These are phyloP conservation scores for Cladosporium austrohemisphaericum DNA, from an alignment of 2,329 filamentous ascomycete species.

Conservation along the genomic window DNA sequence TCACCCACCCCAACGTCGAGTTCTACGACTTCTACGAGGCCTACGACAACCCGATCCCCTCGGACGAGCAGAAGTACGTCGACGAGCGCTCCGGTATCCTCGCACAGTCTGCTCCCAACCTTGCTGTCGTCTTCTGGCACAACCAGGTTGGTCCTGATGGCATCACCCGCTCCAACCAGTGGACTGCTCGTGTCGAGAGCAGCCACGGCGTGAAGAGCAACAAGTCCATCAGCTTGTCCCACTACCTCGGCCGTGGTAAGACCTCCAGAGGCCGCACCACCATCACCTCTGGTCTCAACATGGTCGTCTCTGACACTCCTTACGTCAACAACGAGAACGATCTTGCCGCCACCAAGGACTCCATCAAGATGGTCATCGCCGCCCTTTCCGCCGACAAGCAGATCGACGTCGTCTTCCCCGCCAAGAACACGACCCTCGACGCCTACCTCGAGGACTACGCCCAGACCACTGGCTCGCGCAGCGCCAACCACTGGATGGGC, in stretches of 20 bases:
- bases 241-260: conserved; percentile 62
- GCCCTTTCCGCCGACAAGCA: conserved; percentile 52
- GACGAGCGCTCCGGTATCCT: conserved; percentile 56
- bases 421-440: conserved; percentile 50
- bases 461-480: conserved; percentile 37
- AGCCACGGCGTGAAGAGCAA: conserved; percentile 44
- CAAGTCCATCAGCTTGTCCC: conserved; percentile 40
- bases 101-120: conserved; percentile 62
- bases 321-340: conserved; percentile 58
- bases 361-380: conserved; percentile 58
- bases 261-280: conserved; percentile 60
- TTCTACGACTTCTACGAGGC: conserved; percentile 66
- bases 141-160: conserved; percentile 56
- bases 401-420: conserved; percentile 56
- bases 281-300: conserved; percentile 56
- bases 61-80: conserved; percentile 41
- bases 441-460: conserved; percentile 51
- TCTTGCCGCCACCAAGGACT: conserved; percentile 59
- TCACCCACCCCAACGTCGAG: conserved; percentile 49
- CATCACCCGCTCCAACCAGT: conserved; percentile 61
- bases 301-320: conserved; percentile 57
- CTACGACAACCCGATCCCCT: conserved; percentile 44
- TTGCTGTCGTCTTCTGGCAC: conserved; percentile 61
- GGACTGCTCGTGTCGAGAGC: conserved; percentile 62
- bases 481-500: conserved; percentile 47